Base-by-base conservation (phyloP, 2,329 filamentous ascomycete genomes). In the Verticillium nubilum region DNA sequence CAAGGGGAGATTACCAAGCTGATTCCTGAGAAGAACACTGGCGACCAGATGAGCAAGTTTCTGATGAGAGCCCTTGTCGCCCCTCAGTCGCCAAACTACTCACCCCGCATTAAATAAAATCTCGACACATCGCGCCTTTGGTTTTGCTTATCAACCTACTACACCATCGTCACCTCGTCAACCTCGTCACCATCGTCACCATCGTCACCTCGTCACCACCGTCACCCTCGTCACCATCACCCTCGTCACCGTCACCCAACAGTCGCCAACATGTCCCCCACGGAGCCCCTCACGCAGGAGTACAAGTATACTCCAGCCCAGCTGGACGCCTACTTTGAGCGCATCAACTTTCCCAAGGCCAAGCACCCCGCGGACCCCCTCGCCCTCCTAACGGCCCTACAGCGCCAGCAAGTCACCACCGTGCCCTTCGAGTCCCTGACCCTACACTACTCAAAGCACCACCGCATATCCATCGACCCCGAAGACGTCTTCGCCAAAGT, bases 351-450 rank as follows among this genome's bases (percentile, higher is more conserved):
- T 52, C 68, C 67, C 4, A 56, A 56, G n/a, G 42, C 57, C 31
- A 28, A 61, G 12, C 63, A 67, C 52, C 63, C 68, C 3, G 52
- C 56, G 2, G 63, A 68, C 50, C 65, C 66, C 12, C 64, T 76
- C 17, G 60, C 65, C 5, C 63, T 68, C 27, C 71, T 78, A 25
- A 63, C 64, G 5, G 61, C 66, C 23, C 67, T 78, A 10, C 66
- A 73, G 57, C 62, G 64, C 23, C 70, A 73, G 54, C 81, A 84
- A 57, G 75, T 84, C 53, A 74, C 76, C 0, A 71, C 72, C 27
- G 75, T 85, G 5, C 81, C 83, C 0, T 86, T 85, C 57, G 83
- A 86, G 62, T 82, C 78, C 60, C 67, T 85, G 2, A 70, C 76
- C 5, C 70, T 86, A 5, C 81, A 85, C 67, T 84, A 85, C 68